phyloP scores from a whole-genome alignment of 805 yeast genomes.

The Cyberlindnera petersonii region DNA sequence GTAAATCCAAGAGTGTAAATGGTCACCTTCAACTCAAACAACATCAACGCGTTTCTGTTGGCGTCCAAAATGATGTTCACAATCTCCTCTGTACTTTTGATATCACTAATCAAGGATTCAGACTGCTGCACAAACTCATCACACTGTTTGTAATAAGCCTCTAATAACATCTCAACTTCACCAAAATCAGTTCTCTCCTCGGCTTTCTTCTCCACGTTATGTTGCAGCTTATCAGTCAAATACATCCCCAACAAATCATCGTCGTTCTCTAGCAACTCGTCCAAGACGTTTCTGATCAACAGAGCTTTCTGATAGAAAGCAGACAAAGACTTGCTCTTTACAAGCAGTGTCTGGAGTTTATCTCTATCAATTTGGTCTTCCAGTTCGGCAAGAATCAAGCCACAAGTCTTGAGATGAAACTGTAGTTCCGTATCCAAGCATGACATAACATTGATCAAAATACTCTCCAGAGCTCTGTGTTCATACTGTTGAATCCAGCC shows the following conservation, averaged over 20 bases:
- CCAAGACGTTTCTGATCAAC: slow-evolving; percentile 75
- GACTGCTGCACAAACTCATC: slow-evolving; percentile 93
- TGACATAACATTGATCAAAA: slow-evolving; percentile 76
- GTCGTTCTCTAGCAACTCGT: slow-evolving; percentile 80
- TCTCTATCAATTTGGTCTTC: slow-evolving; percentile 80
- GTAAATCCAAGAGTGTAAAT: slow-evolving; percentile 84
- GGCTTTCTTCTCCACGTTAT: slow-evolving; percentile 4
- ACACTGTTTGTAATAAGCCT: slow-evolving; percentile 85
- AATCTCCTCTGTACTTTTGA: slow-evolving; percentile 87
- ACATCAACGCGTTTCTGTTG: slow-evolving; percentile 84
- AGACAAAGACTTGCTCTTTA: slow-evolving; percentile 66
- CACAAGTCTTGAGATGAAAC: slow-evolving; percentile 53
- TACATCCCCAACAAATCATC: slow-evolving; percentile 83
- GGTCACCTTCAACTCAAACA: slow-evolving; percentile 76
- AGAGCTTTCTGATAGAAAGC: slow-evolving; percentile 71
- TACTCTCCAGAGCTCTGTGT: slow-evolving; percentile 77
- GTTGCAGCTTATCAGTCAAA: slow-evolving; percentile 44
- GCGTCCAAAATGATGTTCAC: slow-evolving; percentile 89
- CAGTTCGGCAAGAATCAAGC: slow-evolving; percentile 59
- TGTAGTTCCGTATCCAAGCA: slow-evolving; percentile 73
- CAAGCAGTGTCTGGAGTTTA: slow-evolving; percentile 65
- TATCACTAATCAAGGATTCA: slow-evolving; percentile 75
- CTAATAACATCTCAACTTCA: slow-evolving; percentile 83
- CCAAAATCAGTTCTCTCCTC: slow-evolving; percentile 41
- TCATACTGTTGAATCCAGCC: slow-evolving; percentile 58